phyloP scores from a whole-genome alignment of 192 early-diverging fungal species.

The Lobosporangium transversale region DNA sequence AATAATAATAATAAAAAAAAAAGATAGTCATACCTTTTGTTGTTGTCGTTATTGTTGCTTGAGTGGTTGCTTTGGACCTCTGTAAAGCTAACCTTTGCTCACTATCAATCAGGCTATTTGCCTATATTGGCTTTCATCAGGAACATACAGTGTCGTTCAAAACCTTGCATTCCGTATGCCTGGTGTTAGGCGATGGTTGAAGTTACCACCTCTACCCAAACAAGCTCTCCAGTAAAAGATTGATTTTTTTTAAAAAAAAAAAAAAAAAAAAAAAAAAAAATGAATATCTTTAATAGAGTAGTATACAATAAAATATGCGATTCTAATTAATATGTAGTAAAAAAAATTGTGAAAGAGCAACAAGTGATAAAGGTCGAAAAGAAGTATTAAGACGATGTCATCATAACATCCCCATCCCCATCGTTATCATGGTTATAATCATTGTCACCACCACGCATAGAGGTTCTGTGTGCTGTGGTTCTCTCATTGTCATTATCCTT shows the following conservation, averaged over 20 bases:
- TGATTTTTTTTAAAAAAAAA: too few relatives aligned
- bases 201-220: conserved; percentile 33
- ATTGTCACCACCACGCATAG: too few relatives aligned
- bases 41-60: too few relatives aligned
- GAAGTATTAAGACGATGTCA: too few relatives aligned
- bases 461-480: too few relatives aligned
- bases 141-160: conserved; percentile 69
- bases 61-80: too few relatives aligned
- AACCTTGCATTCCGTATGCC: conserved; percentile 66
- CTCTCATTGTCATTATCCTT: conserved; percentile 14
- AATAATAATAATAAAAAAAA: neutral
- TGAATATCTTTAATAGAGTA: conserved; percentile 9
- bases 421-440: too few relatives aligned
- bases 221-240: conserved; percentile 12
- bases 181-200: conserved; percentile 41
- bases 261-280: too few relatives aligned
- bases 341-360: too few relatives aligned
- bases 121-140: conserved; percentile 79
- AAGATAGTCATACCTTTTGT: too few relatives aligned
- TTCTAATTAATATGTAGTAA: neutral
- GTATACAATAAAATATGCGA: conserved; percentile 38
- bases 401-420: conserved; percentile 28
- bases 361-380: too few relatives aligned
- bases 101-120: conserved; percentile 75
- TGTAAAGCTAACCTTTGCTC: too few relatives aligned